Conservation (phyloP, 148 eudicot genomes). For the Rhododendron ferrugineum region DNA sequence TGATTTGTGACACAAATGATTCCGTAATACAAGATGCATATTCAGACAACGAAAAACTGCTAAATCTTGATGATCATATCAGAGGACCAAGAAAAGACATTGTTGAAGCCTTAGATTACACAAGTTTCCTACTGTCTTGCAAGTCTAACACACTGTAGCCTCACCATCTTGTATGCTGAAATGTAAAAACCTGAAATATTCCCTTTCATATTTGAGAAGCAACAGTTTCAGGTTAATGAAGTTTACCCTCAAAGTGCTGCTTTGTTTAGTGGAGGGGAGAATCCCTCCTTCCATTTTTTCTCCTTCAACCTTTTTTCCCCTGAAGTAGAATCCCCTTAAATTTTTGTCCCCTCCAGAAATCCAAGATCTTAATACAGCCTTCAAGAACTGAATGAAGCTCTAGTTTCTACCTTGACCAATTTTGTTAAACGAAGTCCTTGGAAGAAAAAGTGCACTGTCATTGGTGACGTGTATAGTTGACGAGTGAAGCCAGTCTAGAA, state of each 20-base stretch:
- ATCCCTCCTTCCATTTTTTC: neutral
- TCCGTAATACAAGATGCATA: neutral
- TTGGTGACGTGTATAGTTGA: neutral
- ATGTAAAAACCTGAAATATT: neutral
- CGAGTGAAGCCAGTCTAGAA: neutral
- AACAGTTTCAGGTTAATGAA: neutral
- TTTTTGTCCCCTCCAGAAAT: neutral
- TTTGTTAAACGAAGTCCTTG: neutral
- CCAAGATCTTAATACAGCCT: neutral
- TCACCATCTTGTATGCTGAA: neutral
- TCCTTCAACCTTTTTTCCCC: neutral
- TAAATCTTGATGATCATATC: neutral
- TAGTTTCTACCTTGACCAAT: neutral
- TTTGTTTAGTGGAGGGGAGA: neutral
- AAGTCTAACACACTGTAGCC: neutral
- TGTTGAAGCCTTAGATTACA: neutral
- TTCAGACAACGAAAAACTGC: neutral
- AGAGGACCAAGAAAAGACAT: neutral
- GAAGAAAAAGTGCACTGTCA: neutral
- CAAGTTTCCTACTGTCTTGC: neutral
- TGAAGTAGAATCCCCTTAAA: neutral
- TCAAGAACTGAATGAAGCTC: neutral
- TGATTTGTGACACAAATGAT: neutral
- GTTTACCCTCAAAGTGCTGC: neutral
- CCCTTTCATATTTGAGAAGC: neutral